Conservation (phyloP, 352 stramenopile genomes). For the Pythium aristosporum region DNA sequence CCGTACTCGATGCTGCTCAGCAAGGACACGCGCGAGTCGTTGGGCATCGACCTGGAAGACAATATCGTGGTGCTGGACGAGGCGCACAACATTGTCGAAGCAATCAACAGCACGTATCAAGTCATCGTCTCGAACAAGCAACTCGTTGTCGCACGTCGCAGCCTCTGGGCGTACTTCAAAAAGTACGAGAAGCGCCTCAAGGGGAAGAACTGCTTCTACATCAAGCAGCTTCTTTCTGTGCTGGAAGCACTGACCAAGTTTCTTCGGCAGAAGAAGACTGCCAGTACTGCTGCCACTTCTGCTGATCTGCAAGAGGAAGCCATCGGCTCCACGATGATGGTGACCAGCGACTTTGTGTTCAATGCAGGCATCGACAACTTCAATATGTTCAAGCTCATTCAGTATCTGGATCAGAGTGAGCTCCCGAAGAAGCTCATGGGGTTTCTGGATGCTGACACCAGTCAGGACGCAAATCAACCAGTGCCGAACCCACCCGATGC, state of each 20-base stretch:
- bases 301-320: constrained; percentile 22
- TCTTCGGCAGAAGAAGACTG: constrained; percentile 38
- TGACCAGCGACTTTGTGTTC: constrained; percentile 87
- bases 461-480: constrained; percentile 1
- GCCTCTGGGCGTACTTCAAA: constrained; percentile 84
- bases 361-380: constrained; percentile 79
- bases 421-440: constrained; percentile 84
- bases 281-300: background rate
- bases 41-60: constrained; percentile 84
- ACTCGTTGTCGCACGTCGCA: constrained; percentile 64
- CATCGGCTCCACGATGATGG: constrained; percentile 60
- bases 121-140: constrained; percentile 76
- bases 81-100: constrained; percentile 98
- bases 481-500: background rate
- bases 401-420: constrained; percentile 77
- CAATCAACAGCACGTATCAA: constrained; percentile 92
- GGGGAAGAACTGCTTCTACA: constrained; percentile 87
- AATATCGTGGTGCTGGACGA: constrained; percentile 98
- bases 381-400: constrained; percentile 89
- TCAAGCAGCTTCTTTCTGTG: constrained; percentile 84
- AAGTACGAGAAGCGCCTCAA: constrained; percentile 89
- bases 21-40: constrained; percentile 85
- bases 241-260: constrained; percentile 80
- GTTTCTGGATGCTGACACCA: constrained; percentile 56
- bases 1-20: constrained; percentile 94